Conservation (phyloP, 495 filamentous ascomycete species). For the Filosporella fistucella region DNA sequence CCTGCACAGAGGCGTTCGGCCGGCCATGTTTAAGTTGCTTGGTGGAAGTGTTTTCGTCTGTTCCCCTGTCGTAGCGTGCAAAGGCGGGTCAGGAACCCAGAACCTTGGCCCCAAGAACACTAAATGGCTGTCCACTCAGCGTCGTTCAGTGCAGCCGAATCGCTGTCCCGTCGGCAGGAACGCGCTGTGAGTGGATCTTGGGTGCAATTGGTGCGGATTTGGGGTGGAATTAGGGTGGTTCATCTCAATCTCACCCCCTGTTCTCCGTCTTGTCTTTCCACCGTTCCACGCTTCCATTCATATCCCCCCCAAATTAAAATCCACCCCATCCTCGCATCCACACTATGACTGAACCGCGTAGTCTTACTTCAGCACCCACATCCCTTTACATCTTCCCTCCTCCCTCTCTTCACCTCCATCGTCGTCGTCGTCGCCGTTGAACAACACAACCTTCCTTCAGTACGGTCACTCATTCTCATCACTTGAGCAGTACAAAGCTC, state of each 20-base stretch:
- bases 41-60: too few species aligned
- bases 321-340: background rate
- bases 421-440: conserved; percentile 13
- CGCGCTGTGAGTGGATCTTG: conserved; percentile 14
- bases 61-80: too few species aligned
- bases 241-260: conserved; percentile 21
- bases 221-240: too few species aligned
- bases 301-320: conserved; percentile 5
- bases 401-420: conserved; percentile 5
- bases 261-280: background rate
- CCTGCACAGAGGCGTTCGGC: too few species aligned
- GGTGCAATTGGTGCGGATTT: background rate
- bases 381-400: conserved; percentile 13
- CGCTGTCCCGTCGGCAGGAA: background rate
- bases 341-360: background rate
- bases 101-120: too few species aligned
- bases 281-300: background rate
- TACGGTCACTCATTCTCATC: conserved; percentile 1
- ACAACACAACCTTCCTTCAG: background rate
- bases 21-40: too few species aligned
- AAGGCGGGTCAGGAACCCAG: too few species aligned
- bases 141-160: background rate
- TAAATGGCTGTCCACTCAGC: background rate
- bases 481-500: conserved; percentile 22
- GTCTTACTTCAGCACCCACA: conserved; percentile 2